Evolutionary conservation across 176 grass and related monocot genomes (phyloP), one percentile per base, ranked within the genome.

Genomic region (Oryza nivara): DNA sequence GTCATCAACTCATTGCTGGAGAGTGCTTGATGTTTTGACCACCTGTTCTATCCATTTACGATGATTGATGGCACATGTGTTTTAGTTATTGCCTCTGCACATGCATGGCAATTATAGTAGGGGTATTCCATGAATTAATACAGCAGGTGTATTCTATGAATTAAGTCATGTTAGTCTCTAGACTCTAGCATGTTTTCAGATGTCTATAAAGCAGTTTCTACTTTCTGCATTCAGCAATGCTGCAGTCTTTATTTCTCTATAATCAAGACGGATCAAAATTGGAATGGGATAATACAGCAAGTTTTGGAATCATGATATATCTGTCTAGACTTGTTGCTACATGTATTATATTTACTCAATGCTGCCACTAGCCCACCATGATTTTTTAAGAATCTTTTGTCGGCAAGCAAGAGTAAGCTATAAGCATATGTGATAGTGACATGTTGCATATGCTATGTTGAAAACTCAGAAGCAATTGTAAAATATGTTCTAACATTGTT

Each of bases 401-500:
- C 25, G 11, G 49, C 77, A 52, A 73, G 38, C 65, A 85, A 81
- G 28, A 66, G n/a, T 2, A 68, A 84, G 83, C 38, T 45, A 20
- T 2, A 68, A 84, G 83, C 38, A 60, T 70, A 25, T 78, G 11
- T 67, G 26, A 89, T 69, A 68, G 61, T 80, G 20, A 51, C 48
- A 90, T 67, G 51, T 63, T 63, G 68, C 51, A 36, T 36, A 36
- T 54, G 46, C 4, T 63, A 34, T 41, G 20, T 43, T 44, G 20
- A 58, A 71, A 80, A 46, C n/a, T 19, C 38, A 45, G 22, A n/a
- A 73, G 72, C 35, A 67, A 35, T 82, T 77, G 23, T 22, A 72
- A 72, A 67, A 12, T 66, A 54, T 79, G 38, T 79, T 80, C 68
- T 64, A 58, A 79, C 77, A 64, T 79, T 63, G 38, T 75, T 79